Conservation (phyloP, 1,284 basidiomycete species). For the Boletus holoroseus region DNA sequence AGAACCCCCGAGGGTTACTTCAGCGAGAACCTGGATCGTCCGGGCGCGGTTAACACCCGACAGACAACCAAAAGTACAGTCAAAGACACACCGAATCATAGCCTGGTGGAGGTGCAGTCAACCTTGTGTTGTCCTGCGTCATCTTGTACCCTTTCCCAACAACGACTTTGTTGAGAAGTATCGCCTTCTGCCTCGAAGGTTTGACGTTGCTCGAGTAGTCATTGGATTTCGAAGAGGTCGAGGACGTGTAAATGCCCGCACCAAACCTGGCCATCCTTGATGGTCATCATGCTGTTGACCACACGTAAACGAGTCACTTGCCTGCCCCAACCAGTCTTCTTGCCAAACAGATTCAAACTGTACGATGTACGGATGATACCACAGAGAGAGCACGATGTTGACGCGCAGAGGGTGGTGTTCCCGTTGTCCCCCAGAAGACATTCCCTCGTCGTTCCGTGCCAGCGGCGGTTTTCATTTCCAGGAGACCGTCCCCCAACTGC, state of each 20-base stretch:
- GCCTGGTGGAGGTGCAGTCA: constrained; percentile 52
- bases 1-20: constrained; percentile 46
- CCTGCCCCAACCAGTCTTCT: constrained; percentile 64
- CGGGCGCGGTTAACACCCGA: constrained; percentile 3
- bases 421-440: constrained; percentile 60
- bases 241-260: constrained; percentile 39
- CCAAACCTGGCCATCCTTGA: constrained; percentile 44
- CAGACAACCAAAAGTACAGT: neutral
- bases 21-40: constrained; percentile 47
- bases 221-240: constrained; percentile 57
- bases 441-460: constrained; percentile 42
- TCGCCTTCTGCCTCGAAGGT: constrained; percentile 50
- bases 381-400: constrained; percentile 52
- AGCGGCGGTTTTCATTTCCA: constrained; percentile 52
- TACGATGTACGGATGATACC: constrained; percentile 56
- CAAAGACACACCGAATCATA: constrained; percentile 50
- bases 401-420: constrained; percentile 47
- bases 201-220: constrained; percentile 56
- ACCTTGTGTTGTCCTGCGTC: constrained; percentile 46
- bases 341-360: constrained; percentile 53
- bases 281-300: constrained; percentile 2
- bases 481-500: constrained; percentile 43
- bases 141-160: constrained; percentile 64
- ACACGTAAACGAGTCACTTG: constrained; percentile 22
- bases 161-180: constrained; percentile 61